Conservation (phyloP, 106 monocot genomes). For the Ottelia alismoides region DNA sequence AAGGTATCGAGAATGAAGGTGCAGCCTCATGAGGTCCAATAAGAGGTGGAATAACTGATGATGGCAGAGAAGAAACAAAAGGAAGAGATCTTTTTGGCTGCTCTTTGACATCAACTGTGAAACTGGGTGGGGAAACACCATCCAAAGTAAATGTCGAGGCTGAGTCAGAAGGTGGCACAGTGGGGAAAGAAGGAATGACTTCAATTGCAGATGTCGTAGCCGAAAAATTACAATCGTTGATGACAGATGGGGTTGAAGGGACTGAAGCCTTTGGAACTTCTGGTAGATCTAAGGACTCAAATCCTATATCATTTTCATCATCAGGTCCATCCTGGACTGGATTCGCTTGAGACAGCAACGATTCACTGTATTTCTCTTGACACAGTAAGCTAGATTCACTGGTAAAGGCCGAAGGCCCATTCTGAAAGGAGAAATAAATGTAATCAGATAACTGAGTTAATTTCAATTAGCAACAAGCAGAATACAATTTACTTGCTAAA, state of each 20-base stretch:
- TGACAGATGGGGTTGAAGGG: too few species aligned
- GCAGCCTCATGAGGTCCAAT: not conserved
- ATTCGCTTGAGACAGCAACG: constrained; percentile 5
- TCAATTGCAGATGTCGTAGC: not conserved
- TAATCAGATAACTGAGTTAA: not conserved
- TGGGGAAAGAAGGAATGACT: not conserved
- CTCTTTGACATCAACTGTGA: constrained; percentile 8
- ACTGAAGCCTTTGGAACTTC: constrained; percentile 74
- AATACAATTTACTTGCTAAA: too few species aligned
- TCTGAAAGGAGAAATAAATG: constrained; percentile 24
- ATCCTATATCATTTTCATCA: constrained; percentile 24
- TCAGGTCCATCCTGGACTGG: constrained; percentile 25
- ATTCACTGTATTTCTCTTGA: constrained; percentile 35
- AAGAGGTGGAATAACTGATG: not conserved
- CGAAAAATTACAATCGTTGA: too few species aligned
- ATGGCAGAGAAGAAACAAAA: constrained; percentile 36
- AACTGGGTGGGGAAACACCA: constrained; percentile 1
- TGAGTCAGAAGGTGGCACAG: not conserved
- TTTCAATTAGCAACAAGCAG: not conserved
- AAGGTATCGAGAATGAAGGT: not conserved
- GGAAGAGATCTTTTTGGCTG: constrained; percentile 47
- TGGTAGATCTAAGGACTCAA: constrained; percentile 59
- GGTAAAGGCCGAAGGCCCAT: constrained; percentile 60
- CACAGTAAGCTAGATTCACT: constrained; percentile 25
- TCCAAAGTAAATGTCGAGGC: too few species aligned